Conservation (phyloP, 495 filamentous ascomycete species). For the Trichocladium antarcticum region DNA sequence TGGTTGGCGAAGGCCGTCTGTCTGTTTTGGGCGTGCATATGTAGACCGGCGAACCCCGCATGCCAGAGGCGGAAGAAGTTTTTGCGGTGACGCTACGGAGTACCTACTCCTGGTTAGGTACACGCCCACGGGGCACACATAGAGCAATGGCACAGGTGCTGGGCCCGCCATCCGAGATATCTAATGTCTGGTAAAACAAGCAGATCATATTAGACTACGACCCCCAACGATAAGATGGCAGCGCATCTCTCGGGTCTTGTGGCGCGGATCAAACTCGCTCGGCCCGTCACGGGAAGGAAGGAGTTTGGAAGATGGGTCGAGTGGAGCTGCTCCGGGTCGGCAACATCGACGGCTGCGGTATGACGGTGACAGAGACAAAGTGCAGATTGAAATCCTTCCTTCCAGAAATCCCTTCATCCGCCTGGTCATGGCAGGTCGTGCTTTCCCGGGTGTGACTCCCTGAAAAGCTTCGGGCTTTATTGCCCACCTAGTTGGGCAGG, state of each 20-base stretch:
- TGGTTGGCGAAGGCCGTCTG: slow-evolving; percentile 4
- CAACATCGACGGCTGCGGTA: too few species aligned
- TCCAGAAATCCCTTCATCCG: too few species aligned
- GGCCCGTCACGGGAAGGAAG: neutral
- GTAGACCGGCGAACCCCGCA: neutral
- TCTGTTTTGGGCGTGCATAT: slow-evolving; percentile 1
- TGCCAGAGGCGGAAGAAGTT: neutral
- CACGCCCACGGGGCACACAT: neutral
- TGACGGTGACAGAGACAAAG: too few species aligned
- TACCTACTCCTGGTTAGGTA: neutral
- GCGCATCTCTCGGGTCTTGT: neutral
- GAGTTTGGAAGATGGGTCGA: neutral
- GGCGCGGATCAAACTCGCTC: slow-evolving; percentile 7
- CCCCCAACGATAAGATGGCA: slow-evolving; percentile 4
- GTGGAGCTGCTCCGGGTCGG: neutral
- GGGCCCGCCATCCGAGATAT: neutral
- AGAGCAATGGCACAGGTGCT: neutral
- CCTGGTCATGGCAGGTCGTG: too few species aligned
- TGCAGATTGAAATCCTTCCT: too few species aligned
- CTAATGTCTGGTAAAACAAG: neutral
- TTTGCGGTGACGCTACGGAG: neutral
- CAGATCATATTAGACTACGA: slow-evolving; percentile 2
- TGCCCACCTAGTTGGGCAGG: too few species aligned
- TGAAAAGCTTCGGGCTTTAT: too few species aligned
- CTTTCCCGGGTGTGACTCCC: too few species aligned